phyloP scores from a whole-genome alignment of 192 early-diverging fungal genomes.

The Funneliformis mosseae region DNA sequence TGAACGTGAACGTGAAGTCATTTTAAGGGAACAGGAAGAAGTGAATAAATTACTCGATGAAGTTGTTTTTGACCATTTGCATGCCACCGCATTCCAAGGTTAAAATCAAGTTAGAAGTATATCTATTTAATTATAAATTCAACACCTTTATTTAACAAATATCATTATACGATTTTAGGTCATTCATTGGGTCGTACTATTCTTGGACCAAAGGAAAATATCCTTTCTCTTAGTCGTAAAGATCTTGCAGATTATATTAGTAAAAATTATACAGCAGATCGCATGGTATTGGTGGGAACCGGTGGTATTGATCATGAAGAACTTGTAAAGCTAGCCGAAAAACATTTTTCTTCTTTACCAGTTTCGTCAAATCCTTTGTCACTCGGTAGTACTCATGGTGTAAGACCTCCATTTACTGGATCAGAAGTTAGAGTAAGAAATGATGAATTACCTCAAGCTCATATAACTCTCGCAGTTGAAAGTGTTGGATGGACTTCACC shows the following conservation, averaged over 20 bases:
- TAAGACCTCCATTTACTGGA: constrained; percentile 82
- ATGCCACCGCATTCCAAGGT: constrained; percentile 91
- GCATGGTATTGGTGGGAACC: constrained; percentile 94
- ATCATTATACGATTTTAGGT: constrained; percentile 3
- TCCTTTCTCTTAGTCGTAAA: constrained; percentile 81
- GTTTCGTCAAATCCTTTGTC: constrained; percentile 49
- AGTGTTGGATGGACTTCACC: constrained; percentile 93
- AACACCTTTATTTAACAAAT: neutral
- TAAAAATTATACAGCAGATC: constrained; percentile 94
- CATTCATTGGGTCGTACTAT: constrained; percentile 83
- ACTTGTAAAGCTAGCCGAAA: constrained; percentile 88
- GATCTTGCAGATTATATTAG: constrained; percentile 89
- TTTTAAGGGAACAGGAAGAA: constrained; percentile 92
- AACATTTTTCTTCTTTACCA: constrained; percentile 87
- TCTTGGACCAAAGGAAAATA: constrained; percentile 93
- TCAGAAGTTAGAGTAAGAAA: constrained; percentile 89
- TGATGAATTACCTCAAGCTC: constrained; percentile 86
- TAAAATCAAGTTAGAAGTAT: neutral
- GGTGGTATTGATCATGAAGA: constrained; percentile 94
- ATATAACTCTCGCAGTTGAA: constrained; percentile 98
- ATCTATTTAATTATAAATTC: neutral
- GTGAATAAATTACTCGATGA: constrained; percentile 95
- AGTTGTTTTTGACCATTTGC: constrained; percentile 98
- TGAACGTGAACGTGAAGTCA: constrained; percentile 97
- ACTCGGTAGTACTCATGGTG: constrained; percentile 48